Evolutionary conservation across 257 asterid genomes (phyloP).

Genomic region (Gentiana macrophylla): DNA sequence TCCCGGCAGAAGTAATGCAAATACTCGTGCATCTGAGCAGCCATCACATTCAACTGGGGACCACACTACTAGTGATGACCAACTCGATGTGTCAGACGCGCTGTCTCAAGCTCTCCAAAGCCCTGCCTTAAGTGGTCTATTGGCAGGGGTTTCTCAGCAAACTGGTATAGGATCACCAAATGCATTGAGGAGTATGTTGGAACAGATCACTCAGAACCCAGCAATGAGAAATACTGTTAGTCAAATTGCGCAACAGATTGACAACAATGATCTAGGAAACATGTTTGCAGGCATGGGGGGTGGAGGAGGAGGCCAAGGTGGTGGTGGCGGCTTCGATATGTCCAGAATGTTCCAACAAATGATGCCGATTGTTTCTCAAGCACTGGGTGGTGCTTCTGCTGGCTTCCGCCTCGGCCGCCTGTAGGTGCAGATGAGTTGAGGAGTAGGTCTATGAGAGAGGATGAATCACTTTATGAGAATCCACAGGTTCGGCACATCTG

Average conservation of each 20-base stretch:
- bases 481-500: constrained; percentile 44
- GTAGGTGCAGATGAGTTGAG: constrained; percentile 17
- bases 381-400: constrained; percentile 59
- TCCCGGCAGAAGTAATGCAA: constrained; percentile 23
- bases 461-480: constrained; percentile 13
- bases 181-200: constrained; percentile 73
- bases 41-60: constrained; percentile 21
- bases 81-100: constrained; percentile 43
- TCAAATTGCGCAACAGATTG: constrained; percentile 90
- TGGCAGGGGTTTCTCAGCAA: constrained; percentile 87
- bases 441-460: constrained; percentile 25
- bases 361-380: constrained; percentile 96
- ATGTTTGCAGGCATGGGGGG: constrained; percentile 61
- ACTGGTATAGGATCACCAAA: constrained; percentile 87
- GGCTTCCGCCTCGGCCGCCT: constrained; percentile 20
- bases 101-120: constrained; percentile 68
- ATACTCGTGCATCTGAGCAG: constrained; percentile 22
- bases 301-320: constrained; percentile 47
- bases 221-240: constrained; percentile 76
- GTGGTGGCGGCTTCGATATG: constrained; percentile 72
- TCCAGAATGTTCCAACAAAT: constrained; percentile 92
- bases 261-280: constrained; percentile 60
- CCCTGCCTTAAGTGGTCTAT: constrained; percentile 64
- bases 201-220: constrained; percentile 72
- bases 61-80: constrained; percentile 26